These are phyloP conservation scores for Stylonectria norvegica DNA, from an alignment of 2,329 filamentous ascomycete genomes.

Conservation along the genomic window DNA sequence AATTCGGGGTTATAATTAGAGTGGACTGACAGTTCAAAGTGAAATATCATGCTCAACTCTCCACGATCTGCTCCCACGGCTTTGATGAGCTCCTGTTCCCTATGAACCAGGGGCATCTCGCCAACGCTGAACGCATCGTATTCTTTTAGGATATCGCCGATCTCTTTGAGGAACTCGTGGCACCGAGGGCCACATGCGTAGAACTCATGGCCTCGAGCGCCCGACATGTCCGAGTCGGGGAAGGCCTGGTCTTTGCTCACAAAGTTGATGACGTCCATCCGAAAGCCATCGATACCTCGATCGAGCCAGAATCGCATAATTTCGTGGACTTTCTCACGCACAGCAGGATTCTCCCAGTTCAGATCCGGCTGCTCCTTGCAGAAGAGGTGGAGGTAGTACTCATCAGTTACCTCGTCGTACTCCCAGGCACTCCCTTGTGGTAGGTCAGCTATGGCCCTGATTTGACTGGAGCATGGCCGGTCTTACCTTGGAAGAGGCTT, in stretches of 20 bases:
- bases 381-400: slow-evolving; percentile 66
- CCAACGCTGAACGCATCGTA: slow-evolving; percentile 52
- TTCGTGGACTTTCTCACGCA: slow-evolving; percentile 63
- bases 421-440: slow-evolving; percentile 45
- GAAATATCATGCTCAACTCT: slow-evolving; percentile 70
- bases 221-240: slow-evolving; percentile 42
- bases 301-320: slow-evolving; percentile 73
- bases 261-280: slow-evolving; percentile 66
- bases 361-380: slow-evolving; percentile 70
- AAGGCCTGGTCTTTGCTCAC: slow-evolving; percentile 59
- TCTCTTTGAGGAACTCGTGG: slow-evolving; percentile 45
- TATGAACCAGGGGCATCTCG: slow-evolving; percentile 47
- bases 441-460: neutral
- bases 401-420: slow-evolving; percentile 46
- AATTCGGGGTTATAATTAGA: too few species aligned
- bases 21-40: slow-evolving; percentile 58
- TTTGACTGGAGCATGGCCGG: neutral
- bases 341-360: slow-evolving; percentile 70
- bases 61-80: slow-evolving; percentile 53
- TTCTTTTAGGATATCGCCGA: slow-evolving; percentile 42
- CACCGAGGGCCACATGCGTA: slow-evolving; percentile 53
- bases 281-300: slow-evolving; percentile 63
- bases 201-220: slow-evolving; percentile 37
- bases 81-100: slow-evolving; percentile 41
- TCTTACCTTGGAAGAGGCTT: slow-evolving; percentile 38